These are phyloP conservation scores for Berkeleyomyces rouxiae DNA, from an alignment of 2,329 filamentous ascomycete genomes.

Conservation along the genomic window DNA sequence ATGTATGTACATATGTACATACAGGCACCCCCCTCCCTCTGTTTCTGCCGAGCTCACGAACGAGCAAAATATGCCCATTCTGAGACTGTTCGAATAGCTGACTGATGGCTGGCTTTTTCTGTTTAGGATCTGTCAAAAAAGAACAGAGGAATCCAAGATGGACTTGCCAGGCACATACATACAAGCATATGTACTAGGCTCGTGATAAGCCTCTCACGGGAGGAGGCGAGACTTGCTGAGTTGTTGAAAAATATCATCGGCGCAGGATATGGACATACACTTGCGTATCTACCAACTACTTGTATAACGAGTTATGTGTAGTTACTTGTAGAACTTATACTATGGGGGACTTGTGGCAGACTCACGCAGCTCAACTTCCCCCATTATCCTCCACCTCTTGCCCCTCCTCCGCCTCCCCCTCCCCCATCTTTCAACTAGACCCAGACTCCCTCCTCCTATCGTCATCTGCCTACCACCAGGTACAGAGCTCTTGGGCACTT, in stretches of 20 bases:
- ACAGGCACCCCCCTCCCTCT: too few relatives aligned
- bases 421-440: neutral
- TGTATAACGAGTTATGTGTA: too few relatives aligned
- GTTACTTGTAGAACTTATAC: too few relatives aligned
- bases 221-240: too few relatives aligned
- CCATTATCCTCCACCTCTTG: neutral
- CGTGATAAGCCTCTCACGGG: too few relatives aligned
- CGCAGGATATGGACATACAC: too few relatives aligned
- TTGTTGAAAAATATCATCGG: too few relatives aligned
- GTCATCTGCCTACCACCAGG: neutral
- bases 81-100: neutral
- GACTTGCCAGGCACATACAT: neutral
- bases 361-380: neutral
- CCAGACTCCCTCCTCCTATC: neutral
- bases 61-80: neutral
- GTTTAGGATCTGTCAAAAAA: neutral
- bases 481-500: neutral
- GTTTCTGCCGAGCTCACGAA: too few relatives aligned
- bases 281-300: too few relatives aligned
- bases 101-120: neutral
- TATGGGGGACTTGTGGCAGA: too few relatives aligned
- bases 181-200: neutral
- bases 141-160: neutral
- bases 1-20: too few relatives aligned
- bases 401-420: neutral